These are phyloP conservation scores for Pseudogymnoascus sp. DNA, from an alignment of 2,329 filamentous ascomycete genomes.

Conservation along the genomic window DNA sequence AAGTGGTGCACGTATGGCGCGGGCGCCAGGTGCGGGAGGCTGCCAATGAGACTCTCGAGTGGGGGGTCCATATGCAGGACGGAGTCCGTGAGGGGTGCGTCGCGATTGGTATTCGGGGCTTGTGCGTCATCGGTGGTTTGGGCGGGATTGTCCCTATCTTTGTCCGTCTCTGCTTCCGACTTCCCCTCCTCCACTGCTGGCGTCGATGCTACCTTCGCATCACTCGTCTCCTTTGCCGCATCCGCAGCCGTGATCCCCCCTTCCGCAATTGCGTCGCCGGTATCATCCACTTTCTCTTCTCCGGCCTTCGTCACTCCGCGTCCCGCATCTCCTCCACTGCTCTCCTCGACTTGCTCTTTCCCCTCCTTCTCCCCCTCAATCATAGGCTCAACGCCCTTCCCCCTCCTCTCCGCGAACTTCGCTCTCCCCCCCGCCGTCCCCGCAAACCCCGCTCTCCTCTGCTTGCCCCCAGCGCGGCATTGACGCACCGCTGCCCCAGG, in stretches of 20 bases:
- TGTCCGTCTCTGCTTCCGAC: not conserved
- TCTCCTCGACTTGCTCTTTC: constrained; percentile 16
- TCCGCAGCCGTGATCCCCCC: constrained; percentile 2
- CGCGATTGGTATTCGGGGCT: constrained; percentile 20
- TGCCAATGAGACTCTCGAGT: constrained; percentile 30
- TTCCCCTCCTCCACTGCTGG: constrained; percentile 10
- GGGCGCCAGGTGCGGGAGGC: constrained; percentile 60
- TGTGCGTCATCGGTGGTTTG: constrained; percentile 19
- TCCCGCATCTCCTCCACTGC: not conserved
- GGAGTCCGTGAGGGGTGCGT: not conserved
- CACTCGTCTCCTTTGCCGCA: not conserved
- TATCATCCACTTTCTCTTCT: constrained; percentile 21
- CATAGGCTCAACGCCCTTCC: constrained; percentile 52
- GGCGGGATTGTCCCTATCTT: constrained; percentile 6
- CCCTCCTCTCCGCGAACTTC: constrained; percentile 46
- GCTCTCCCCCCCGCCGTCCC: constrained; percentile 33
- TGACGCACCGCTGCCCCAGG: constrained; percentile 27
- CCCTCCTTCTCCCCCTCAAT: constrained; percentile 26
- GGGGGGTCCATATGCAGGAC: constrained; percentile 33
- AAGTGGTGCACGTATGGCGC: constrained; percentile 91
- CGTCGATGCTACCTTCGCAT: constrained; percentile 1
- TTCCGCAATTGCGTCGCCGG: constrained; percentile 15
- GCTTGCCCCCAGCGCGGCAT: constrained; percentile 21
- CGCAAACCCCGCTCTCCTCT: constrained; percentile 30
- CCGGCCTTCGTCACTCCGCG: constrained; percentile 15